phyloP scores from a whole-genome alignment of 768 basidiomycete species.

The Pleurotus tuoliensis region DNA sequence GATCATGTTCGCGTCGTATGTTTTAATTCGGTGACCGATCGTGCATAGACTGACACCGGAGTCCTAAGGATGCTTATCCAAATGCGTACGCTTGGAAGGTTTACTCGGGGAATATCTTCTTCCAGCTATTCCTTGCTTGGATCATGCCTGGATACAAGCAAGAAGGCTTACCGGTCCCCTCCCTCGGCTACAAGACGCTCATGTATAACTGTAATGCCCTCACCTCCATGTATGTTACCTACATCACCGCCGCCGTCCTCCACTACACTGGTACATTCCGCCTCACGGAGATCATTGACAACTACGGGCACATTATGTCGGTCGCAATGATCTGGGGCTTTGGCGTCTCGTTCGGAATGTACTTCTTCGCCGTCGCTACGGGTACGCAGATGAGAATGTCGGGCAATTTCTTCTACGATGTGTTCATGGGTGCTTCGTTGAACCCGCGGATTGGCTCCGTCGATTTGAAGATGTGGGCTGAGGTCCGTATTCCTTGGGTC shows the following conservation, averaged over 20 bases:
- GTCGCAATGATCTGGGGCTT: constrained; percentile 94
- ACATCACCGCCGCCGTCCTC: constrained; percentile 68
- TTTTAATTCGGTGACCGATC: neutral
- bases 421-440: constrained; percentile 93
- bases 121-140: constrained; percentile 88
- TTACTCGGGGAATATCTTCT: constrained; percentile 83
- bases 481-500: constrained; percentile 96
- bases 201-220: constrained; percentile 98
- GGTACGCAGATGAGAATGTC: constrained; percentile 89
- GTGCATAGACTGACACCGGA: neutral
- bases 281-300: constrained; percentile 91
- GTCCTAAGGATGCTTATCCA: constrained; percentile 79
- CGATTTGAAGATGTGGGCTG: constrained; percentile 98
- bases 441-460: constrained; percentile 91
- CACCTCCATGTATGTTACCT: constrained; percentile 76
- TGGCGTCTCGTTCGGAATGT: constrained; percentile 73
- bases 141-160: constrained; percentile 90
- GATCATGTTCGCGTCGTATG: constrained; percentile 72
- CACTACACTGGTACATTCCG: constrained; percentile 84
- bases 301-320: constrained; percentile 94
- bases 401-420: constrained; percentile 91
- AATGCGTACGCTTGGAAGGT: constrained; percentile 86
- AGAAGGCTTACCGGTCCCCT: constrained; percentile 95
- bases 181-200: constrained; percentile 86
- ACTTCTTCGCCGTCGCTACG: constrained; percentile 71